Evolutionary conservation across 2,329 filamentous ascomycete species (phyloP).

Genomic region (Alternaria brassicae): DNA sequence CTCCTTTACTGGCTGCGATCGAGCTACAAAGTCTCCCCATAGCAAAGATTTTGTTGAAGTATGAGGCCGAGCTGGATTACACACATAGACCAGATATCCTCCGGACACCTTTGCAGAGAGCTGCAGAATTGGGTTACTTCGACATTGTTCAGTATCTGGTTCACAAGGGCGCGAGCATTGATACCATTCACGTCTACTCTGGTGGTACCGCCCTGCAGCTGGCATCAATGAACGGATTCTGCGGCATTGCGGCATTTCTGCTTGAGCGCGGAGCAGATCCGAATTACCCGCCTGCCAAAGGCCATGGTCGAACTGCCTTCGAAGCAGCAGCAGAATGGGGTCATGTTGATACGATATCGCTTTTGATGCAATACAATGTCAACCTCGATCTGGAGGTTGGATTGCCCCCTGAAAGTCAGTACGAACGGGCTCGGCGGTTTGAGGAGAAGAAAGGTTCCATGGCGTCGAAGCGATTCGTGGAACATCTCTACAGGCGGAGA

Average conservation of each 20-base stretch:
- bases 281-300: constrained; percentile 1
- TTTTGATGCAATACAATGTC: background rate
- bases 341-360: constrained; percentile 5
- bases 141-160: background rate
- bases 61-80: too few species aligned
- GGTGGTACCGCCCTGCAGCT: constrained; percentile 11
- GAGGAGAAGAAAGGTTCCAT: background rate
- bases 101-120: background rate
- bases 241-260: constrained; percentile 3
- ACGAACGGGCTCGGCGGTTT: background rate
- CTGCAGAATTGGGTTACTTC: background rate
- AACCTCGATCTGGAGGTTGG: background rate
- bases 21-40: too few species aligned
- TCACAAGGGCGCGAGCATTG: background rate
- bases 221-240: constrained; percentile 1
- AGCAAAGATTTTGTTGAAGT: too few species aligned
- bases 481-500: background rate
- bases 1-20: too few species aligned
- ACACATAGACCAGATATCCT: too few species aligned
- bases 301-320: constrained; percentile 6
- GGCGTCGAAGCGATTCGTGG: background rate
- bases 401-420: background rate
- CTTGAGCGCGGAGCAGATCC: constrained; percentile 1
- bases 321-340: constrained; percentile 15
- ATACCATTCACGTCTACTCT: background rate